These are phyloP conservation scores for Mycena alexandri DNA, from an alignment of 768 basidiomycete genomes.

Conservation along the genomic window DNA sequence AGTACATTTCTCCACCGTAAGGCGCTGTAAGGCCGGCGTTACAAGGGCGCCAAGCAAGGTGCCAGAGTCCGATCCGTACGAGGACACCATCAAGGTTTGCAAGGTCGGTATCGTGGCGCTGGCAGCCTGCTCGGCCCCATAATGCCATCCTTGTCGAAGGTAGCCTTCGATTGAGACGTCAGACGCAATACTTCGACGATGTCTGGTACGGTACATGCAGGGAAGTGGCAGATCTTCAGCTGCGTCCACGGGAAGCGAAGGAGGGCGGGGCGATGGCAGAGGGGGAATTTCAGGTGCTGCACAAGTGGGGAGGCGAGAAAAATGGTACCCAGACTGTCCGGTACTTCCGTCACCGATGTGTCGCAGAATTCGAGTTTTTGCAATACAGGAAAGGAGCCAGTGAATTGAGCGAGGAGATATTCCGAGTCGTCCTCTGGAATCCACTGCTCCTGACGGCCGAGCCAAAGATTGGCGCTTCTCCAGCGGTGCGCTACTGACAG, in stretches of 20 bases:
- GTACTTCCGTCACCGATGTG: neutral
- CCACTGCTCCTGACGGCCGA: neutral
- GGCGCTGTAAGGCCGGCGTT: constrained; percentile 1
- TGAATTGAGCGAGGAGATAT: neutral
- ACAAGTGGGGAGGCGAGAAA: constrained; percentile 7
- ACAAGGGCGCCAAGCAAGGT: neutral
- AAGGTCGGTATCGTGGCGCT: neutral
- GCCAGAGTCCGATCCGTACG: neutral
- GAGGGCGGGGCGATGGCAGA: neutral
- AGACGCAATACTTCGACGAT: neutral
- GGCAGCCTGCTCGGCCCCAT: neutral
- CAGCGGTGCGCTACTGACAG: constrained; percentile 17
- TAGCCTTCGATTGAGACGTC: neutral
- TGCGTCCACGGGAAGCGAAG: neutral
- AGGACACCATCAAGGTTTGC: neutral
- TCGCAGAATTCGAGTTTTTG: neutral
- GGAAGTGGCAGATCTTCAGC: neutral
- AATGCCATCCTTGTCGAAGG: no score
- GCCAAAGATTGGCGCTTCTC: neutral
- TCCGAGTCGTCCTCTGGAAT: neutral
- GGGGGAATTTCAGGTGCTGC: neutral
- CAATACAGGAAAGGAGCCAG: constrained; percentile 5
- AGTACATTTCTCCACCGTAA: neutral
- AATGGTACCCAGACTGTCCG: no score
- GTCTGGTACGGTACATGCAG: neutral